Base-by-base conservation (phyloP, 768 basidiomycete species). In the Pulveroboletus ravenelii region DNA sequence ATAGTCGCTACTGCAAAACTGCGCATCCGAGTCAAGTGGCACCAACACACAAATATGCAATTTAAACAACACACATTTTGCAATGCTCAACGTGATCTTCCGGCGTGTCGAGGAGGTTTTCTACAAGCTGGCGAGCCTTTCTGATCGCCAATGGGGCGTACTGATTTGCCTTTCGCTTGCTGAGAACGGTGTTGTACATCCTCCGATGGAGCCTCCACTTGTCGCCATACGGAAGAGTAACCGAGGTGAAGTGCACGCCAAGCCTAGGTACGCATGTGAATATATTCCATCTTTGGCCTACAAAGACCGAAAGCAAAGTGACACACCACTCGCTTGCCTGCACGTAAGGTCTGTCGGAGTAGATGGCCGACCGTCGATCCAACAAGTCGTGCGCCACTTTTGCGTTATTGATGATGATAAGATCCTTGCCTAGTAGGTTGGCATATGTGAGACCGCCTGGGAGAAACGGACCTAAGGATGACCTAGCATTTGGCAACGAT, bases 151-250 rank as follows among this genome's bases (percentile, higher is more conserved):
- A 9, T 10, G 57, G 39, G 31, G 46, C 47, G 42, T 61, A 70
- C 15, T 41, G 47, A 34, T 3, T 30, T 3, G 25, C 30, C 3
- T 45, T 32, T 5, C 58, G 48, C 46, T 56, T 60, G 55, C 49
- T 62, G 41, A 71, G 42, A 3, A 45, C 41, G 15, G 23, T 4
- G 14, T 61, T 60, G 44, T 48, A 61, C 48, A 67, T 30, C 40
- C 56, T 69, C 20, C 69, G 67, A 30, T 71, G 70, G 6, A 52
- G 54, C 30, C 58, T 56, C 70, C 67, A 70, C 25, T 23, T 17
- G 40, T 51, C 41, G 18, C 70, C 65, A n/a, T 70, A 69, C 10
- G 57, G 59, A 32, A 71, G 49, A 36, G 68, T 48, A 1, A 48
- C 59, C 31, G 63, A 61, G 43, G 51, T 57, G 34, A 71, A 71